phyloP scores from a whole-genome alignment of 305 asterid species.

The Andrographis paniculata region DNA sequence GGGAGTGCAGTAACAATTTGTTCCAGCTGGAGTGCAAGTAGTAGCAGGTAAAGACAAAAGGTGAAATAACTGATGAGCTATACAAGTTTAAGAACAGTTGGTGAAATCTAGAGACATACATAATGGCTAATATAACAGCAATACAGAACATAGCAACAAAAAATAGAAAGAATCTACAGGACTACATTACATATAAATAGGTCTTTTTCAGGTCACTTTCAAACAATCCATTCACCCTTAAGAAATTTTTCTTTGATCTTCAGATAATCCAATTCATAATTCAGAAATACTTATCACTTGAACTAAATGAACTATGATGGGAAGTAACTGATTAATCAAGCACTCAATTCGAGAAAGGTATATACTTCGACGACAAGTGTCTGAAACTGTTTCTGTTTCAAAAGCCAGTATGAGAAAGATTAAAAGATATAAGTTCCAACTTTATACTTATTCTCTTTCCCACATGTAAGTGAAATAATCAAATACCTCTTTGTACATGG shows the following conservation, averaged over 20 bases:
- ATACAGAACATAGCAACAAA: constrained; percentile 2
- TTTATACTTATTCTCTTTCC: background rate
- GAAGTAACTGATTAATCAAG: too few species aligned
- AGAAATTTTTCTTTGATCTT: too few species aligned
- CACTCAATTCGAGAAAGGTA: background rate
- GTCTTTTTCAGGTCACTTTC: too few species aligned
- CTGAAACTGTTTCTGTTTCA: background rate
- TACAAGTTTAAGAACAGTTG: background rate
- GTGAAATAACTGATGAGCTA: background rate
- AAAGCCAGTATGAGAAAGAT: too few species aligned
- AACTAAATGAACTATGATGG: too few species aligned
- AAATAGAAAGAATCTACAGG: background rate
- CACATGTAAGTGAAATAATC: constrained; percentile 4
- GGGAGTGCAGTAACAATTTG: constrained; percentile 76
- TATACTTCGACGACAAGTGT: background rate
- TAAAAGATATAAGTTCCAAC: constrained; percentile 2
- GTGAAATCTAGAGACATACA: background rate
- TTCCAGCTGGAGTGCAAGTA: constrained; percentile 47
- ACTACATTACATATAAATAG: too few species aligned
- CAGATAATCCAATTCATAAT: too few species aligned
- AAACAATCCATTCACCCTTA: too few species aligned
- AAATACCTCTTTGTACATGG: constrained; percentile 63
- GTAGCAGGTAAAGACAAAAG: constrained; percentile 11
- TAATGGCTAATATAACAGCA: constrained; percentile 3
- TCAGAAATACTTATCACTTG: too few species aligned